These are phyloP conservation scores for Kuraishia hungarica DNA, from an alignment of 805 yeast species.

Conservation along the genomic window DNA sequence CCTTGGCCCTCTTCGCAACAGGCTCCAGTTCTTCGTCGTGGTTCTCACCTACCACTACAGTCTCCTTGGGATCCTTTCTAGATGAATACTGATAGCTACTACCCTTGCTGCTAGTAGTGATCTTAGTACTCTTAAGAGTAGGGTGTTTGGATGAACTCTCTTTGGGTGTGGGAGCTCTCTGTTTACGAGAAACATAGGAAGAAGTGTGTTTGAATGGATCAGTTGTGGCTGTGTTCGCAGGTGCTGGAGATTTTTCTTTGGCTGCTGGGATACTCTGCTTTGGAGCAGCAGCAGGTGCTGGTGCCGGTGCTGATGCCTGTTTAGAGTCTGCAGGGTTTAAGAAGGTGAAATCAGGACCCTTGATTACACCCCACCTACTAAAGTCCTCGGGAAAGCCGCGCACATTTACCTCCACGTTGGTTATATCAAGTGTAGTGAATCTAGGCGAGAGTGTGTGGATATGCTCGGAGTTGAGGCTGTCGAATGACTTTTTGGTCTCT, in stretches of 20 bases:
- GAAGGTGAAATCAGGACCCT: slow-evolving; percentile 6
- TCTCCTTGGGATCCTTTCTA: slow-evolving; percentile 22
- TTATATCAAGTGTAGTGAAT: not conserved
- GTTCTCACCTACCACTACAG: slow-evolving; percentile 6
- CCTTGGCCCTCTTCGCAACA: slow-evolving; percentile 1
- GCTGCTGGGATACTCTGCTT: not conserved
- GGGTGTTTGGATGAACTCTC: not conserved
- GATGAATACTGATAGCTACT: slow-evolving; percentile 8
- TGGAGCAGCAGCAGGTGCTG: not conserved
- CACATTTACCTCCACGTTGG: not conserved
- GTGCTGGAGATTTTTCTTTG: not conserved
- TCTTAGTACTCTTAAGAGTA: not conserved
- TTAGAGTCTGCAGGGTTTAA: not conserved
- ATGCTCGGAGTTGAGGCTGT: slow-evolving; percentile 3
- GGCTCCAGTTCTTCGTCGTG: slow-evolving; percentile 5
- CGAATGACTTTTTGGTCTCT: slow-evolving; percentile 20
- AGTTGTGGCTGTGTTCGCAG: not conserved
- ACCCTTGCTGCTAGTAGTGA: not conserved
- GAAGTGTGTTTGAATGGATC: not conserved
- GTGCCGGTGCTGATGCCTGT: not conserved
- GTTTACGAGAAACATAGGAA: not conserved
- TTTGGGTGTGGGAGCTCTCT: not conserved
- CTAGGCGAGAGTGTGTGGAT: not conserved
- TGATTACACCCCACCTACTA: slow-evolving; percentile 11
- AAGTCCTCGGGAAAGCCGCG: slow-evolving; percentile 2